Evolutionary conservation across 179 eudicot species (phyloP), one percentile per base, ranked within the genome.

Genomic region (Beta lomatogona): DNA sequence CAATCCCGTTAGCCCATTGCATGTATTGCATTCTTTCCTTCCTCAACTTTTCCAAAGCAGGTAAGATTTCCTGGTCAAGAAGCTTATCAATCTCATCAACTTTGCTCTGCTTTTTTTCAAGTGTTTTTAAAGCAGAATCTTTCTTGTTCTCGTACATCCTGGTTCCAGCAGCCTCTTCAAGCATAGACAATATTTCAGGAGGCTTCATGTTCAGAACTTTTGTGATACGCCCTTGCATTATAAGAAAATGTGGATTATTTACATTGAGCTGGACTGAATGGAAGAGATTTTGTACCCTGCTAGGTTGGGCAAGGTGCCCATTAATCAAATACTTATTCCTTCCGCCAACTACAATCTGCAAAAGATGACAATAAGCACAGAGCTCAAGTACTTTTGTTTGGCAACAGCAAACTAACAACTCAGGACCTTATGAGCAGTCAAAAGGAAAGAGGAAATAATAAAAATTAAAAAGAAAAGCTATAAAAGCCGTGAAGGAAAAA

Each of bases 111-210:
- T 96, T 96, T 80, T 96, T 96, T 83, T 94, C 99, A 75, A 96
- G 97, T 28, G 99, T 96, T 84, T 94, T 96, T 54, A 96, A 74
- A 76, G 98, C 99, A 82, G 92, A 85, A 86, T 96, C 99, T 87
- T 96, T 96, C 92, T 96, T 96, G 59, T 97, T 94, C 86, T 96
- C 99, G 63, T 96, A 96, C 99, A 96, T 96, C 88, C 99, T 96
- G 57, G 99, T 96, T 80, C 99, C 99, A 82, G 99, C 97, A 71
- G 99, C 99, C 86, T 96, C 99, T 87, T 96, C 99, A 66, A 96
- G 97, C 99, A 96, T 96, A 44, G 99, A 96, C 84, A 96, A 88
- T 67, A 94, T 96, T 86, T 96, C 98, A 72, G 99, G 98, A 82
- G 98, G 98, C 88, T 96, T 96, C 99, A 96, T 96, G 84, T 96